These are phyloP conservation scores for Claviceps fusiformis DNA, from an alignment of 2,329 filamentous ascomycete genomes.

Conservation along the genomic window DNA sequence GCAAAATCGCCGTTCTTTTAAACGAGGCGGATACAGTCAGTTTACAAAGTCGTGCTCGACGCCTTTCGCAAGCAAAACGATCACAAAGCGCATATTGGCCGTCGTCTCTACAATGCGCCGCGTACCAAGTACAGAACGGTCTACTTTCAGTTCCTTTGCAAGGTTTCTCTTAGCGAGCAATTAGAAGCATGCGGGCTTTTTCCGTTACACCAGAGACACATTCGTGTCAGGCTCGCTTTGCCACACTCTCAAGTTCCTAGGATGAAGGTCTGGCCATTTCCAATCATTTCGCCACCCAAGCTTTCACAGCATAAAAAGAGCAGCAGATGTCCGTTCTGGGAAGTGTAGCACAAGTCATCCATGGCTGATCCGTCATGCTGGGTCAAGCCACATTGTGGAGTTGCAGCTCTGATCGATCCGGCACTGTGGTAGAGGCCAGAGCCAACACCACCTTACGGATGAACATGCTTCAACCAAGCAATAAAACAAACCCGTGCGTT, in stretches of 20 bases:
- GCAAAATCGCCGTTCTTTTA: neutral
- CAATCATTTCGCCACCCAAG: neutral
- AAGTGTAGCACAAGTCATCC: neutral
- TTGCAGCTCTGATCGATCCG: neutral
- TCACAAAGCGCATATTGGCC: neutral
- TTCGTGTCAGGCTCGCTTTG: neutral
- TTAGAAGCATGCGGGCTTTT: neutral
- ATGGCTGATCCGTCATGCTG: neutral
- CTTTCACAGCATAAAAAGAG: neutral
- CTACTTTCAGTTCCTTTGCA: neutral
- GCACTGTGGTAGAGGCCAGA: neutral
- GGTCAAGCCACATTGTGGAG: conserved; percentile 2
- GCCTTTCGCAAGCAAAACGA: neutral
- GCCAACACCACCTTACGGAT: neutral
- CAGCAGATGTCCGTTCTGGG: neutral
- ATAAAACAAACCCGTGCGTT: neutral
- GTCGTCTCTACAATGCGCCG: neutral
- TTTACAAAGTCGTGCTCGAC: neutral
- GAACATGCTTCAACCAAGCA: neutral
- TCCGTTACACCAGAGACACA: neutral
- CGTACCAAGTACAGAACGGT: neutral
- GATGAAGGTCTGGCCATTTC: neutral
- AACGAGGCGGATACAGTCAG: neutral
- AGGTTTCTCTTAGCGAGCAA: neutral
- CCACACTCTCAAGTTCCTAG: neutral